Base-by-base conservation (phyloP, 1,139 yeast genomes). In the Tardiomyces depauwii region DNA sequence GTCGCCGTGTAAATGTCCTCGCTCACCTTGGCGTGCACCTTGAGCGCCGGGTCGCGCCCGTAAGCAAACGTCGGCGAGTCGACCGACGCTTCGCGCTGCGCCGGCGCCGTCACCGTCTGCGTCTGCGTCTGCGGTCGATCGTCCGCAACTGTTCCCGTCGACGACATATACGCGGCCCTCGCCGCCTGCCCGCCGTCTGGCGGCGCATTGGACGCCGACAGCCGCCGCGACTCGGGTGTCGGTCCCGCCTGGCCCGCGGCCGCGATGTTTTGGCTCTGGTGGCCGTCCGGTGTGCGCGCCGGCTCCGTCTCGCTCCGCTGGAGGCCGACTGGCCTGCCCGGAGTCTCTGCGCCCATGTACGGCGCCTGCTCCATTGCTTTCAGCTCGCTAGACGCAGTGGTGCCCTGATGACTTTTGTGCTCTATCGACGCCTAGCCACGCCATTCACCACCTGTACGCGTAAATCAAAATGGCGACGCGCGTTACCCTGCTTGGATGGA, bases 1-100 rank as follows among this genome's bases (percentile, higher is more conserved):
- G 66, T 64, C 25, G 70, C 69, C 4, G 36, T 30, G 11, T 30
- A 30, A 14, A 30, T 30, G 11, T 30, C 36, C 36, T 30, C 36
- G 16, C 10, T 30, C 5, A 30, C 16, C 16, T 30, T 30, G 36
- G 36, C 36, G 16, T 30, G 36, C 16, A 30, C 36, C 10, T 30
- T 30, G n/a, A 30, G 25, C 25, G 25, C 25, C 25, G 25, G 25
- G 25, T 21, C 25, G 25, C 25, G 25, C 7, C 25, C 36, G 16
- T 13, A 30, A 4, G 16, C 36, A 30, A 30, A 30, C 36, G 36
- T 13, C 36, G 36, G 36, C 36, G 36, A 30, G n/a, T 30, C 36
- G 5, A 30, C 36, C 16, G 36, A 30, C 10, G 36, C 10, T 5
- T 30, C 36, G 10, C 36, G 5, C 11, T 30, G 36, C 11, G 16